A percentile compares a stretch with the other conserved stretches of the same genome.
Evolutionary conservation across 2,329 filamentous ascomycete species (phyloP).

Genomic region (Pseudogymnoascus sp.): DNA sequence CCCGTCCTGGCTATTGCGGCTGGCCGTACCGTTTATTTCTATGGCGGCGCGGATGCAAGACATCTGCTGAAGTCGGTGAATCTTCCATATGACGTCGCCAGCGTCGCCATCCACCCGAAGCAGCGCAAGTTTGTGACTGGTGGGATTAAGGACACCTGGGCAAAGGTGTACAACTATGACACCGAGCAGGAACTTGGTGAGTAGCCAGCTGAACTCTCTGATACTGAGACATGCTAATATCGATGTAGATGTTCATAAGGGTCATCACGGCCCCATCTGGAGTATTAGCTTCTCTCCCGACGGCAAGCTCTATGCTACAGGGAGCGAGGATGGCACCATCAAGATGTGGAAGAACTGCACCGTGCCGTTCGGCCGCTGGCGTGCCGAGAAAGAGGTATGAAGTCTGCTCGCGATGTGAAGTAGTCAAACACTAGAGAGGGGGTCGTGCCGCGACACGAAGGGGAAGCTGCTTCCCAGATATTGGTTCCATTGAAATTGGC

Average conservation of each 20-base stretch:
- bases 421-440: neutral
- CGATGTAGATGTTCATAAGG: conserved; percentile 75
- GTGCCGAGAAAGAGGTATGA: conserved; percentile 19
- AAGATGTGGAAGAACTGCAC: conserved; percentile 78
- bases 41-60: conserved; percentile 67
- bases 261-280: conserved; percentile 96
- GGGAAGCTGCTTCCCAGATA: neutral
- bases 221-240: neutral
- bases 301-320: conserved; percentile 91
- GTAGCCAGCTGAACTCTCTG: conserved; percentile 23
- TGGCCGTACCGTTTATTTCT: conserved; percentile 92
- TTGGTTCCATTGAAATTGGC: neutral
- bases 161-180: conserved; percentile 87
- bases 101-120: conserved; percentile 78
- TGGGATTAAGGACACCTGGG: conserved; percentile 89
- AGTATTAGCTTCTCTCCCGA: conserved; percentile 91
- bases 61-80: conserved; percentile 70
- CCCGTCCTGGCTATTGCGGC: conserved; percentile 82
- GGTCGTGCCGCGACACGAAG: neutral
- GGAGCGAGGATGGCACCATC: conserved; percentile 94
- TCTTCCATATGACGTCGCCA: conserved; percentile 80
- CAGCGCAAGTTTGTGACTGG: conserved; percentile 82
- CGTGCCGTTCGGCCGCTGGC: conserved; percentile 58
- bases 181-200: conserved; percentile 69
- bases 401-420: neutral